A percentile compares a stretch with the other conserved stretches of the same genome.
Evolutionary conservation across 148 eudicot species (phyloP).

Genomic region (Camellia granthamiana): DNA sequence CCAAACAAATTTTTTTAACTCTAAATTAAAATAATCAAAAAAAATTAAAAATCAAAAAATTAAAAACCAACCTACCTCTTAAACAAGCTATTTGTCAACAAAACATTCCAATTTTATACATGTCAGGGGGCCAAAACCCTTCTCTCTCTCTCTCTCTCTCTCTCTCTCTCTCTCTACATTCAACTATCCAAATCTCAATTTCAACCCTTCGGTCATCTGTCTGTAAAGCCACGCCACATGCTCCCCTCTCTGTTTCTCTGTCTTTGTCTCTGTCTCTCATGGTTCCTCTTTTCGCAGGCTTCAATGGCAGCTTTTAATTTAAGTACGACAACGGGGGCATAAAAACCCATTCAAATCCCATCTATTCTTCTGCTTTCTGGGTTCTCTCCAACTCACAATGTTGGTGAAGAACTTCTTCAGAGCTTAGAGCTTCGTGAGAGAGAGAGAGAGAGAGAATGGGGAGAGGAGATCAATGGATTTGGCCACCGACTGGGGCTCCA

Average conservation of each 20-base stretch:
- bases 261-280: background rate
- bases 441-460: conserved; percentile 14
- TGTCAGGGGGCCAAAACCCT: background rate
- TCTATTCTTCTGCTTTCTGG: background rate
- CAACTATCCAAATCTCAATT: conserved; percentile 11
- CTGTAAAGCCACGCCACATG: conserved; percentile 21
- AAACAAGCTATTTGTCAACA: too few relatives aligned
- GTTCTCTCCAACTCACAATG: background rate
- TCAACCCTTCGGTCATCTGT: conserved; percentile 6
- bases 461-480: conserved; percentile 18
- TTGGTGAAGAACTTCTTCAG: background rate
- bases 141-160: too few relatives aligned
- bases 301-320: conserved; percentile 1
- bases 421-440: background rate
- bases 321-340: background rate
- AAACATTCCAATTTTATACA: background rate
- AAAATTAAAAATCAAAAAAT: too few relatives aligned
- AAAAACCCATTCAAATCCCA: background rate
- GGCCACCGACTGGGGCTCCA: conserved; percentile 28
- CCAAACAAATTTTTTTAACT: too few relatives aligned
- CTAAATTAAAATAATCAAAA: too few relatives aligned
- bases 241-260: conserved; percentile 5
- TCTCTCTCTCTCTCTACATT: background rate
- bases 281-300: conserved; percentile 1
- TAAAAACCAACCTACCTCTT: too few relatives aligned